phyloP scores from a whole-genome alignment of 352 stramenopile genomes.

The Thraustochytrium sp. region DNA sequence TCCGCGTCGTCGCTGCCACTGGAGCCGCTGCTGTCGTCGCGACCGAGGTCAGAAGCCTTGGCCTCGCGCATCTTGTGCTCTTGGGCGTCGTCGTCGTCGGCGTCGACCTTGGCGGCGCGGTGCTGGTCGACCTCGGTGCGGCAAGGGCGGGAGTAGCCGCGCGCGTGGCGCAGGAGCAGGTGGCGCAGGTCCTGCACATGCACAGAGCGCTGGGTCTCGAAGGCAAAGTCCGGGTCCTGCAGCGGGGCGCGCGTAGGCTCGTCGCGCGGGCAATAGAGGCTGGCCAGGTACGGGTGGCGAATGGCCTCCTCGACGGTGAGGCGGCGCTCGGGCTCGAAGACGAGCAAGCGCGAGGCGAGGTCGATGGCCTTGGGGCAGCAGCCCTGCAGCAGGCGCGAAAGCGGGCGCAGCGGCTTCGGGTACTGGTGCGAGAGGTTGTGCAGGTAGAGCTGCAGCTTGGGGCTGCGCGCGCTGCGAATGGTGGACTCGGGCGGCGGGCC shows the following conservation, averaged over 20 bases:
- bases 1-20: background rate
- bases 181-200: background rate
- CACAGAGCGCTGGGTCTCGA: constrained; percentile 10
- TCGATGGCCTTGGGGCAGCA: constrained; percentile 70
- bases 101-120: background rate
- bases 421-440: constrained; percentile 37
- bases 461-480: constrained; percentile 49
- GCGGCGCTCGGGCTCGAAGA: constrained; percentile 82
- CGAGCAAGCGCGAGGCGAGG: constrained; percentile 79
- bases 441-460: constrained; percentile 46
- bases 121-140: background rate
- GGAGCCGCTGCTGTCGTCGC: background rate
- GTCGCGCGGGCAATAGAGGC: constrained; percentile 74
- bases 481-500: constrained; percentile 81
- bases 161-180: background rate
- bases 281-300: constrained; percentile 66
- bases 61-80: background rate
- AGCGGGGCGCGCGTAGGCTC: constrained; percentile 61
- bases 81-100: background rate
- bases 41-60: background rate
- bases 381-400: constrained; percentile 62
- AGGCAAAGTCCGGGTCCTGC: constrained; percentile 43
- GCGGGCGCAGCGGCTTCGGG: constrained; percentile 53
- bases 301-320: constrained; percentile 85
- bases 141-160: background rate